Evolutionary conservation across 257 asterid genomes (phyloP), one percentile per base, ranked within the genome.

Genomic region (Primulina eburnea): DNA sequence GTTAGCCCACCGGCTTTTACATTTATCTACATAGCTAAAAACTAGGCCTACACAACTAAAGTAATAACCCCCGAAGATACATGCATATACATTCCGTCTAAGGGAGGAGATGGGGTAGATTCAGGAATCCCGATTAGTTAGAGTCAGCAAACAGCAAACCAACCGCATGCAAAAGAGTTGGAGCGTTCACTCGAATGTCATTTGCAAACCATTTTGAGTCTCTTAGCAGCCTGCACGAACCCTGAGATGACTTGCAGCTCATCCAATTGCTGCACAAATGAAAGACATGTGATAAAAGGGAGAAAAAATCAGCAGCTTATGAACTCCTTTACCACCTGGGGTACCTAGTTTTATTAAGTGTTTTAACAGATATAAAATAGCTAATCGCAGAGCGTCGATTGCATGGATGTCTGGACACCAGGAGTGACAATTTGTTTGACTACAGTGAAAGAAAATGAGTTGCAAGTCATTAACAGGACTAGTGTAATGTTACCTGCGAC

Each of bases 201-300:
- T 76, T 85, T 87, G 95, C 90, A 85, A 14, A 82, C 82, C 0
- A 82, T 82, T 85, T 90, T 92, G 35, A 92, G 86, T 72, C 97
- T 86, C 89, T 88, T 92, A 0, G 98, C 97, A 17, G 98, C 90
- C 82, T 88, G 76, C 60, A 85, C 96, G 40, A 92, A 90, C 35
- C 93, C 97, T 0, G 85, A 76, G 47, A 92, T 84, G 29, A 90
- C 97, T 75, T 92, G 98, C 79, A 81, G 62, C 85, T 92, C 98
- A 53, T 92, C 98, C 96, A 92, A 33, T 87, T 90, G 95, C 98
- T 92, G 53, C 85, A 78, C 33, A 7, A 30, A 60, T 32, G 18
- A 62, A 73, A 37, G 24, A 29, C 17, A 20, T 17, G 14, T 2
- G 1, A 10, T 6, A 2, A 50, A 50, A 50, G 0, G 55, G 7